phyloP scores from a whole-genome alignment of 2,329 filamentous ascomycete genomes.

The Xylaria multiplex region DNA sequence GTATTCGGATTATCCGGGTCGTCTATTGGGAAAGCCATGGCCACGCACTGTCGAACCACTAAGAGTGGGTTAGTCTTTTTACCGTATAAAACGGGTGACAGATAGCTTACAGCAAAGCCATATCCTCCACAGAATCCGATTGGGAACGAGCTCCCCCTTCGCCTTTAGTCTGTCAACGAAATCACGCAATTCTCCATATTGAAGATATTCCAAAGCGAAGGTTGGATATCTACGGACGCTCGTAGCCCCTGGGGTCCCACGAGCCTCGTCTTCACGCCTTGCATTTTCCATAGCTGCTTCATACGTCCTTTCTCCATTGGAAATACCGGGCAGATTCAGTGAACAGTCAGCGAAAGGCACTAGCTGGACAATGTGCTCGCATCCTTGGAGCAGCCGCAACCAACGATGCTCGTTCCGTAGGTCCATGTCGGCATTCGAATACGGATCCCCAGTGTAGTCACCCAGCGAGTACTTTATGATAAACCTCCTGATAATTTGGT shows the following conservation, averaged over 20 bases:
- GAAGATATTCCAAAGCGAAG: constrained; percentile 33
- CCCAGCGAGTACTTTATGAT: constrained; percentile 34
- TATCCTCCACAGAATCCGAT: constrained; percentile 29
- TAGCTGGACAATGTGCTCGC: constrained; percentile 32
- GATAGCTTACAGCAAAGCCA: constrained; percentile 49
- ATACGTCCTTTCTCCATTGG: constrained; percentile 6
- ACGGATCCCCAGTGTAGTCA: background rate
- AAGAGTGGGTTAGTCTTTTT: background rate
- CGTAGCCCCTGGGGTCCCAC: background rate
- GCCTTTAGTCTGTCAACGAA: background rate
- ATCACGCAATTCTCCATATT: constrained; percentile 9
- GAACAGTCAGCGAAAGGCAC: constrained; percentile 22
- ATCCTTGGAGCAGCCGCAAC: constrained; percentile 22
- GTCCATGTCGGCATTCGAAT: constrained; percentile 27
- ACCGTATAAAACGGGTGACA: background rate
- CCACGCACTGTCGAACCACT: constrained; percentile 35
- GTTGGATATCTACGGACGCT: constrained; percentile 18
- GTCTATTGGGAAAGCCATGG: constrained; percentile 31
- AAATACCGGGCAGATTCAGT: constrained; percentile 14
- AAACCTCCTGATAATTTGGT: background rate
- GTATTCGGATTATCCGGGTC: too few species aligned
- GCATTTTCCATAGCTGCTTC: background rate
- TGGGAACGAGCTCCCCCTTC: constrained; percentile 1
- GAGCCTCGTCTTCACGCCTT: background rate
- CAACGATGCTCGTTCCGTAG: constrained; percentile 26